Evolutionary conservation across 2,329 filamentous ascomycete genomes (phyloP), one percentile per base, ranked within the genome.

Genomic region (Fusarium duplospermum): DNA sequence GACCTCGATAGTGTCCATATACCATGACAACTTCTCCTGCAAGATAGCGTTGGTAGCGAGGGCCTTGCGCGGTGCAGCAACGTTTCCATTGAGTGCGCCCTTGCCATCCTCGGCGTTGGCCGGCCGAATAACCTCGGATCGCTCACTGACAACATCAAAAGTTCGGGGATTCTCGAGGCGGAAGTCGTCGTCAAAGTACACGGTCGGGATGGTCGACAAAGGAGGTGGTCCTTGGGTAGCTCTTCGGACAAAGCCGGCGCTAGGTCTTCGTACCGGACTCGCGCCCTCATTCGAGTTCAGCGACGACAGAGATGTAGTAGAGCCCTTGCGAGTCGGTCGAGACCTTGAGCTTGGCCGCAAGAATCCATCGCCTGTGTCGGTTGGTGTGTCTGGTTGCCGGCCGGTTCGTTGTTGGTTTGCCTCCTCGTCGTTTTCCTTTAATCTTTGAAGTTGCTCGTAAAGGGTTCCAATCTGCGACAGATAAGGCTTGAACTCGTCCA

Each of bases 1-100:
- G 64, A 99, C 94, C 81, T 99, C 96, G 24, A 99, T 95, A 0
- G 96, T 99, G 81, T 99, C 96, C 95, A 99, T 98, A 82, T 99
- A 99, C 96, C 96, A 99, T 0, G 96, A 98, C 14, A 99, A 87
- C 83, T 99, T 99, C 83, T 99, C 96, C 81, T 99, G 96, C 38
- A 99, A 83, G 67, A 99, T 99, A 0, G 96, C 96, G 83, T 99
- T 99, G 0, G 95, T 98, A 9, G 96, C 96, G 31, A 99, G 86
- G 1, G 94, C 93, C 81, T 98, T 98, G 69, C 96, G 90, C 10
- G 93, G 91, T 3, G 80, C 79, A 24, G 88, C 83, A 0, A 88
- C 84, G 60, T 85, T 86, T 6, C 90, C 91, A 80, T 92, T 93
- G 4, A 86, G 82, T 6, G 83, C 82, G 38, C 84, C 86, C 27